Evolutionary conservation across 192 early-diverging fungal species (phyloP).

Genomic region (Coemansia erecta): DNA sequence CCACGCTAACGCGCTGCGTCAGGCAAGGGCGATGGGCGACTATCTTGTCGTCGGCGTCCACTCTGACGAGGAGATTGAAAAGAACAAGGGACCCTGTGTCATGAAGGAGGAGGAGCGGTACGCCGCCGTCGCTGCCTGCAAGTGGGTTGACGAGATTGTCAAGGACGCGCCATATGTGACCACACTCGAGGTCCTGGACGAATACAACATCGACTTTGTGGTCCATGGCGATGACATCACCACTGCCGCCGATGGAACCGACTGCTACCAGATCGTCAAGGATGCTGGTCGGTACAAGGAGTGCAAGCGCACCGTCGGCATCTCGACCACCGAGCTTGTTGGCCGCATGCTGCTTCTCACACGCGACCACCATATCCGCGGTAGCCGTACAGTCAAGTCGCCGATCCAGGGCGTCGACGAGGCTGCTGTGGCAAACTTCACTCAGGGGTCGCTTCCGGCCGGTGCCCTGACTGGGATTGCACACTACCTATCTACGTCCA

Average conservation of each 20-base stretch:
- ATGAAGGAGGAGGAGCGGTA: constrained; percentile 97
- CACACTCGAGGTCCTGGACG: constrained; percentile 77
- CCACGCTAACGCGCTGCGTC: constrained; percentile 94
- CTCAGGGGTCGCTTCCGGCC: constrained; percentile 33
- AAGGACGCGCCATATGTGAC: constrained; percentile 91
- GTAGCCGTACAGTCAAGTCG: constrained; percentile 47
- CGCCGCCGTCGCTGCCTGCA: constrained; percentile 93
- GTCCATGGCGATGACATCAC: constrained; percentile 99
- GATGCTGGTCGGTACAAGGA: constrained; percentile 92
- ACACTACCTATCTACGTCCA: constrained; percentile 85
- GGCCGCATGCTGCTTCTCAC: constrained; percentile 94
- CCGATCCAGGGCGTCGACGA: constrained; percentile 60
- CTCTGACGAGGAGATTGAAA: constrained; percentile 88
- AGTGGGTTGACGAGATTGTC: constrained; percentile 94
- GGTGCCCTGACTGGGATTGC: constrained; percentile 63
- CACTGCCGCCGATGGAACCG: constrained; percentile 91
- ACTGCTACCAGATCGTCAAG: constrained; percentile 96
- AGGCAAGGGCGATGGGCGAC: constrained; percentile 95
- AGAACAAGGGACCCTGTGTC: constrained; percentile 95
- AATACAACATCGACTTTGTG: constrained; percentile 89
- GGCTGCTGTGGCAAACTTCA: constrained; percentile 38
- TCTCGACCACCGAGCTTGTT: constrained; percentile 96
- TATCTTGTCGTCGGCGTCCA: constrained; percentile 94
- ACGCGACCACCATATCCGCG: constrained; percentile 79
- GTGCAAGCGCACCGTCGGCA: constrained; percentile 93